Evolutionary conservation across 2,329 filamentous ascomycete species (phyloP).

Genomic region (Colletotrichum godetiae): DNA sequence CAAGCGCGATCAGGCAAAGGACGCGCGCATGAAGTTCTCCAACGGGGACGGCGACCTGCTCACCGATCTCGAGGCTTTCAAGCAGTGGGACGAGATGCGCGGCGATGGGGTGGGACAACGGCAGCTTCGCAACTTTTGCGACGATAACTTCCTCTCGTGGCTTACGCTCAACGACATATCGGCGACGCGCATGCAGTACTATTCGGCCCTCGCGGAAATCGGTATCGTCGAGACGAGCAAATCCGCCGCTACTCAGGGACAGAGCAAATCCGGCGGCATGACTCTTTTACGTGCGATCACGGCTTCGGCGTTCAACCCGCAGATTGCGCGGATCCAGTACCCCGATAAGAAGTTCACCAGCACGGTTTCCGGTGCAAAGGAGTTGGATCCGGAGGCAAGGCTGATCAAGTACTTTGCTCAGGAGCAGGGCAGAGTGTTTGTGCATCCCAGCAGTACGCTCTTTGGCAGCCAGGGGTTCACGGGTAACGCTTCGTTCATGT

Average conservation of each 20-base stretch:
- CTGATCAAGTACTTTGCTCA: conserved; percentile 94
- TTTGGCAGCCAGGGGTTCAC: conserved; percentile 86
- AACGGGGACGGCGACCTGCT: conserved; percentile 86
- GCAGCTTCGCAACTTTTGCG: conserved; percentile 81
- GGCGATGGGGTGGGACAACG: conserved; percentile 68
- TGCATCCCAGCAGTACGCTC: conserved; percentile 88
- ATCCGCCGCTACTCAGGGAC: conserved; percentile 41
- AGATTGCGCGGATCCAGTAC: conserved; percentile 91
- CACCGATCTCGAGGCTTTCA: conserved; percentile 86
- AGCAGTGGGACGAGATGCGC: conserved; percentile 80
- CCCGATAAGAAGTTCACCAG: conserved; percentile 96
- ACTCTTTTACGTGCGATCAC: conserved; percentile 76
- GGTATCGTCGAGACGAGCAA: conserved; percentile 72
- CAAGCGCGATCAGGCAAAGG: conserved; percentile 83
- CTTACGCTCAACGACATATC: conserved; percentile 90
- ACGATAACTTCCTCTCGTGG: conserved; percentile 84
- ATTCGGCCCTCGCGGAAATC: conserved; percentile 85
- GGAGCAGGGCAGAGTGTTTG: conserved; percentile 88
- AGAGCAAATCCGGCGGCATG: conserved; percentile 40
- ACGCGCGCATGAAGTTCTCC: conserved; percentile 79
- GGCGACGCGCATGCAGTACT: conserved; percentile 87
- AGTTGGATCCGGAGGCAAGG: conserved; percentile 90
- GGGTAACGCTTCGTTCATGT: conserved; percentile 80
- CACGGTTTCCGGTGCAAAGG: conserved; percentile 88
- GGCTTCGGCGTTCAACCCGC: conserved; percentile 81